Conservation (phyloP, 2,329 filamentous ascomycete species). For the Dendrostoma leiphaemia region DNA sequence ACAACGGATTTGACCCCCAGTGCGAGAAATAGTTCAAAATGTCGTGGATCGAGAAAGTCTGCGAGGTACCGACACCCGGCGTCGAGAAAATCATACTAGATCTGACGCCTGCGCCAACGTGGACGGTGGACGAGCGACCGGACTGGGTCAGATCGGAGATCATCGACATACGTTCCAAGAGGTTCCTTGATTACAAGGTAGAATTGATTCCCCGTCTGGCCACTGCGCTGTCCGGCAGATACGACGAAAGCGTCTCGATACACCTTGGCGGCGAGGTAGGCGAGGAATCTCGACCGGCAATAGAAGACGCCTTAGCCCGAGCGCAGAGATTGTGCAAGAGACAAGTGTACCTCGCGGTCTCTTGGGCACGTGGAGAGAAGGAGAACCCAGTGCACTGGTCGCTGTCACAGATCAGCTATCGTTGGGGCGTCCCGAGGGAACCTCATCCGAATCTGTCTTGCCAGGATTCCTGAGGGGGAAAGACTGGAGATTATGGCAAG, state of each 20-base stretch:
- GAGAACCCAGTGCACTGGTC: neutral
- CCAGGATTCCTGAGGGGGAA: too few species aligned
- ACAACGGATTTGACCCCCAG: neutral
- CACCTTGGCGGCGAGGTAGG: neutral
- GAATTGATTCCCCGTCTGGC: neutral
- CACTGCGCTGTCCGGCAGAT: neutral
- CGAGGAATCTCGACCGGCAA: neutral
- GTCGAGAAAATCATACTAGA: neutral
- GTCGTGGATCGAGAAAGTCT: neutral
- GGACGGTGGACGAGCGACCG: neutral
- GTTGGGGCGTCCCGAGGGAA: neutral
- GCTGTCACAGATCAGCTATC: neutral
- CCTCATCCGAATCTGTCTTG: too few species aligned
- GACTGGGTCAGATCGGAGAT: conserved; percentile 1
- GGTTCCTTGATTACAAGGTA: neutral
- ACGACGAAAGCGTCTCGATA: neutral
- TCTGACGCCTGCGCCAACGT: neutral
- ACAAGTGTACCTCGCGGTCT: neutral
- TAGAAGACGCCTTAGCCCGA: neutral
- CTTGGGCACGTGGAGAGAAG: neutral
- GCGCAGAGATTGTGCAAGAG: neutral
- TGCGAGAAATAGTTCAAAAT: neutral
- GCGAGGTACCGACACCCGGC: neutral
- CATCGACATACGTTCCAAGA: neutral
- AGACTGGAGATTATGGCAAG: neutral